phyloP scores from a whole-genome alignment of 768 basidiomycete genomes.

The Hypholoma sublateritium region DNA sequence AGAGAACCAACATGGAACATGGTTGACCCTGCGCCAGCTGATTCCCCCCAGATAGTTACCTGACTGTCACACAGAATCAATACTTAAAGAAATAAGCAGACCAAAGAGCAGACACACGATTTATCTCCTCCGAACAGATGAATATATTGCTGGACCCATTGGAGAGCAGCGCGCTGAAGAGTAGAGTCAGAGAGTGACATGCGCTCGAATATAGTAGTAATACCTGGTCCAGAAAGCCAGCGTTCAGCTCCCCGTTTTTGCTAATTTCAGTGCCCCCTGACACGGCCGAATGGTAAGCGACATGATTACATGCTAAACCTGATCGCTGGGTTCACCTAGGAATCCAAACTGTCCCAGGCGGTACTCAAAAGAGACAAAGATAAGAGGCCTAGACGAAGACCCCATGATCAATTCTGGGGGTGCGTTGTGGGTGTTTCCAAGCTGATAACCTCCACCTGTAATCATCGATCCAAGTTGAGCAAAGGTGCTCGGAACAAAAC shows the following conservation, averaged over 20 bases:
- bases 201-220: not conserved
- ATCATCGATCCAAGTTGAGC: not conserved
- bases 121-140: conserved; percentile 36
- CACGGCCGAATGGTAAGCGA: not conserved
- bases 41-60: conserved; percentile 44
- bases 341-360: conserved; percentile 43
- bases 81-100: not conserved
- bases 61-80: conserved; percentile 19
- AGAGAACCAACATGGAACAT: conserved; percentile 35
- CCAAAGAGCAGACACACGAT: conserved; percentile 18
- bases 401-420: conserved; percentile 31
- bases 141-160: conserved; percentile 39
- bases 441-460: conserved; percentile 42
- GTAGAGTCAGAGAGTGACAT: not conserved
- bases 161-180: conserved; percentile 32
- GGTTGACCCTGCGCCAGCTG: conserved; percentile 41
- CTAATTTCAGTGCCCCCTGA: conserved; percentile 34
- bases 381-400: conserved; percentile 29
- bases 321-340: conserved; percentile 26
- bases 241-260: conserved; percentile 34
- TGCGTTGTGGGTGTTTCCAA: conserved; percentile 32
- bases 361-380: conserved; percentile 44
- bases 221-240: conserved; percentile 42
- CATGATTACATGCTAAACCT: not conserved
- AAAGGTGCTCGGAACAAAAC: not conserved